Percentiles rank a stretch among this genome's conserved stretches.
Evolutionary conservation across 2,329 filamentous ascomycete genomes (phyloP).

Genomic region (Clonostachys rosea): DNA sequence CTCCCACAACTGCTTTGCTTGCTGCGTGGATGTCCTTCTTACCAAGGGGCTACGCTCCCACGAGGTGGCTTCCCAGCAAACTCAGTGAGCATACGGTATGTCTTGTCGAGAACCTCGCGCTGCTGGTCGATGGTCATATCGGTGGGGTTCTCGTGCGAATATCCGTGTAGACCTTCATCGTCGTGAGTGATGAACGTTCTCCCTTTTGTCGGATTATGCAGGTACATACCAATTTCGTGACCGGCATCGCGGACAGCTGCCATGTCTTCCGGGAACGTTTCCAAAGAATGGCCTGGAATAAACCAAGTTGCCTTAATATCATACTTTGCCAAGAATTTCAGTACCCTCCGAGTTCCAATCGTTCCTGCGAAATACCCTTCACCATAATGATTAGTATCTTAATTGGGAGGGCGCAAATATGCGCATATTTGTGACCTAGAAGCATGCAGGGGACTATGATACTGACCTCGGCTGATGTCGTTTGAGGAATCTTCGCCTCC

Average conservation of each 20-base stretch:
- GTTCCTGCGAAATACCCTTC: conserved; percentile 64
- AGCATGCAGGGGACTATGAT: too few relatives aligned
- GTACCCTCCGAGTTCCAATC: conserved; percentile 57
- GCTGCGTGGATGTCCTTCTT: too few relatives aligned
- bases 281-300: conserved; percentile 41
- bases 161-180: conserved; percentile 51
- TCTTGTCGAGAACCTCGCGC: conserved; percentile 69
- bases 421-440: neutral
- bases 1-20: too few relatives aligned
- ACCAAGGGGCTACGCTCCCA: conserved; percentile 66
- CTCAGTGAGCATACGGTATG: conserved; percentile 64
- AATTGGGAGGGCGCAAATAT: neutral
- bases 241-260: conserved; percentile 37
- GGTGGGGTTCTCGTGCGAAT: conserved; percentile 69
- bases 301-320: conserved; percentile 61
- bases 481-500: conserved; percentile 67
- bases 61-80: conserved; percentile 68
- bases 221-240: conserved; percentile 34
- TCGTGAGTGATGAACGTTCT: too few relatives aligned
- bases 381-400: neutral
- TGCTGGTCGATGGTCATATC: conserved; percentile 74
- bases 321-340: conserved; percentile 70
- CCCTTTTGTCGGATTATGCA: too few relatives aligned
- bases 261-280: conserved; percentile 42
- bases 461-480: conserved; percentile 64